Evolutionary conservation across 768 basidiomycete genomes (phyloP).

Genomic region (Clavaria fumosa): DNA sequence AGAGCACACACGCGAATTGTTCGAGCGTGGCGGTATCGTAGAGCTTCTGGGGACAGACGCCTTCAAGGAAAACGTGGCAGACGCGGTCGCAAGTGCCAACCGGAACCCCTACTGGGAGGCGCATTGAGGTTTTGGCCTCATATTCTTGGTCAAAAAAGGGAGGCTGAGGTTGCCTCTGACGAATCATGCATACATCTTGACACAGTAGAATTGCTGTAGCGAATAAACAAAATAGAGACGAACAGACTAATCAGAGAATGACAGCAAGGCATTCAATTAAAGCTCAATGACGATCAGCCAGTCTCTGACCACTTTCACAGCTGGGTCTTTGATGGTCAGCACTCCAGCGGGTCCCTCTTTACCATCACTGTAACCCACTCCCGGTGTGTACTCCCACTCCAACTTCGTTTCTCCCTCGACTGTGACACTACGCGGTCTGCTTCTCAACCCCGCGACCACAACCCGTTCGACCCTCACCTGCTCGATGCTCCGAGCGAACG

Average conservation of each 20-base stretch:
- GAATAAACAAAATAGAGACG: not conserved
- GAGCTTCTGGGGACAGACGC: constrained; percentile 33
- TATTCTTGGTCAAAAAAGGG: no score
- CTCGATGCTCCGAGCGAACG: constrained; percentile 48
- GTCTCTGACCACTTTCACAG: constrained; percentile 37
- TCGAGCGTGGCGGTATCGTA: constrained; percentile 36
- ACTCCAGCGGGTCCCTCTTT: constrained; percentile 53
- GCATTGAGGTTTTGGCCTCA: no score
- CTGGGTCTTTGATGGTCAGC: constrained; percentile 66
- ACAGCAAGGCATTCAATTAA: constrained; percentile 8
- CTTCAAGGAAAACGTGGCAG: constrained; percentile 34
- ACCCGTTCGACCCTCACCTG: constrained; percentile 73
- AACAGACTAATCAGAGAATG: not conserved
- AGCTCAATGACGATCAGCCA: constrained; percentile 38
- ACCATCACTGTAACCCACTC: constrained; percentile 37
- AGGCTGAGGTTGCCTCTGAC: no score
- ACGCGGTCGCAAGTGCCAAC: constrained; percentile 25
- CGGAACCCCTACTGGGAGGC: no score
- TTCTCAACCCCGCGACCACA: constrained; percentile 56
- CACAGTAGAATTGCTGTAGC: not conserved
- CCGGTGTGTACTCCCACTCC: constrained; percentile 53
- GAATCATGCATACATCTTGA: no score
- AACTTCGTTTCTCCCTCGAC: constrained; percentile 34
- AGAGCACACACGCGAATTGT: constrained; percentile 23
- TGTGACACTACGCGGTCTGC: constrained; percentile 47